These are phyloP conservation scores for Paspalum notatum DNA, from an alignment of 176 grass and related monocot genomes.

Conservation along the genomic window DNA sequence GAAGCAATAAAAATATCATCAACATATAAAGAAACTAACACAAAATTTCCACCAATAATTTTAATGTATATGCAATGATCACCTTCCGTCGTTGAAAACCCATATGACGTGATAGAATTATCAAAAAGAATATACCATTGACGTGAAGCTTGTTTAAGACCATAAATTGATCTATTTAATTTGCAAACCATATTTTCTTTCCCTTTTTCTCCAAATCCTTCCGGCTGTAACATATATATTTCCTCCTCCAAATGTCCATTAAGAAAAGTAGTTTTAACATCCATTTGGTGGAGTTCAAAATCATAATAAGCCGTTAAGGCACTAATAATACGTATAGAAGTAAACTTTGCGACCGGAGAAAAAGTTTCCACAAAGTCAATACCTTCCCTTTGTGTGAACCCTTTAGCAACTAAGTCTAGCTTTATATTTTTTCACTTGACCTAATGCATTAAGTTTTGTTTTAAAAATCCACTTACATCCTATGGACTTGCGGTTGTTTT, in stretches of 20 bases:
- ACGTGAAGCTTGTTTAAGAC: not conserved
- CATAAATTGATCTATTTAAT: too few relatives aligned
- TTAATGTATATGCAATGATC: not conserved
- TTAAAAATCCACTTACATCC: not conserved
- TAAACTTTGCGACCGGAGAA: not conserved
- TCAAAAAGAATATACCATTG: conserved; percentile 1
- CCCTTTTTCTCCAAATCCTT: conserved; percentile 1
- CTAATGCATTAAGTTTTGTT: not conserved
- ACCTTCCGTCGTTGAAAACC: not conserved
- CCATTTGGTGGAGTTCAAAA: not conserved
- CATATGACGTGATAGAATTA: not conserved
- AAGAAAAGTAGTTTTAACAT: not conserved
- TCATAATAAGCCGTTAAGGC: not conserved
- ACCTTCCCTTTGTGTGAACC: not conserved
- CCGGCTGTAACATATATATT: not conserved
- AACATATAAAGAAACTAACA: not conserved
- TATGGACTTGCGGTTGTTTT: not conserved
- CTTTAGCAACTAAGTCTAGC: not conserved
- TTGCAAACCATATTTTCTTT: not conserved
- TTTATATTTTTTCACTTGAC: not conserved
- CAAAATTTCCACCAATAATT: not conserved
- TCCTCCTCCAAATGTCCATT: not conserved
- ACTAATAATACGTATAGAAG: not conserved
- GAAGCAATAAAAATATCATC: not conserved
- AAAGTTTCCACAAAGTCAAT: not conserved